Base-by-base conservation (phyloP, 352 stramenopile species). In the Thalassiosira sp. region DNA sequence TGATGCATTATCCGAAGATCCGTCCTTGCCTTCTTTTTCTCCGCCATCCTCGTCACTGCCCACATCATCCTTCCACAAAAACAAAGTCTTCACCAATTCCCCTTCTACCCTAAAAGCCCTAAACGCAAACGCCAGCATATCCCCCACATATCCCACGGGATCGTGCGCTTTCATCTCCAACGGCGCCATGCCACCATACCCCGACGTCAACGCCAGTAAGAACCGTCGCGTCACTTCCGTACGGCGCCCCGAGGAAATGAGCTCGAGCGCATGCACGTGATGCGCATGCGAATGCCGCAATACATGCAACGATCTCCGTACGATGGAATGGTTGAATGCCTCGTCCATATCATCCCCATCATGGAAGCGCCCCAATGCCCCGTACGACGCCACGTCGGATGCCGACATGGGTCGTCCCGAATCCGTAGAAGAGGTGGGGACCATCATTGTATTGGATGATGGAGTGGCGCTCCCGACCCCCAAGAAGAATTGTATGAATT, bases 121-220 rank as follows among this genome's bases (percentile, higher is more conserved):
- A 71, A 91, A 91, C 8, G 72, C 77, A 86, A 90, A 93, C 5
- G 88, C 88, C 16, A 93, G 64, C 83, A 93, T 91, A 71, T 93
- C 88, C 18, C 79, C 84, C 2, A 89, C 78, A 68, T 91, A 93
- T 10, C 68, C 74, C 1, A 93, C 85, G 5, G 86, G 76, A 82
- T 93, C 88, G 65, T 93, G 87, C 2, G 87, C 84, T 27, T 73
- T 83, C 77, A 90, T 88, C 75, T 92, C 87, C 52, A 92, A 76
- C 0, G 87, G 84, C 18, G 82, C 73, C 61, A 84, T 65, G 18
- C 84, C 84, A 22, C 65, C 70, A 72, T 89, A 88, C 22, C 84
- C 85, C 43, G 46, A 81, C 0, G 84, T 91, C 20, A 93, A 74
- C 10, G 85, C 88, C 57, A 91, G 52, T n/a, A 93, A 67, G 62